A percentile compares a stretch with the other conserved stretches of the same genome.
phyloP scores from a whole-genome alignment of 2,329 filamentous ascomycete genomes.

The Lachnellula hyalina region DNA sequence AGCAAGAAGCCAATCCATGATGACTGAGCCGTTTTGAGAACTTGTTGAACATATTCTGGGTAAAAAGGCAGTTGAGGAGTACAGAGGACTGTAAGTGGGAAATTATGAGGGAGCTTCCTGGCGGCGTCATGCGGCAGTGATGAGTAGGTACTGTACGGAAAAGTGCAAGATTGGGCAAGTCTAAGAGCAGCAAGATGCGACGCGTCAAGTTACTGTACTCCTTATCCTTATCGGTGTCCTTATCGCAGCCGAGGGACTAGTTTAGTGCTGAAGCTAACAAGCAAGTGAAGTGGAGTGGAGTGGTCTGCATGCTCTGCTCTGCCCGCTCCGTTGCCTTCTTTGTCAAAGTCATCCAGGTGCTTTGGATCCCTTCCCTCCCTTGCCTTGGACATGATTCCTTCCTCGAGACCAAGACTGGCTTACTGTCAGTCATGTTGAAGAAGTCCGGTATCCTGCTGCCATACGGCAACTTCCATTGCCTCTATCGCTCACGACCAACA shows the following conservation, averaged over 20 bases:
- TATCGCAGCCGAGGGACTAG: background rate
- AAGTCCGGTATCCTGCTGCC: constrained; percentile 36
- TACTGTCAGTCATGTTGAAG: constrained; percentile 38
- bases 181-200: too few relatives aligned
- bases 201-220: too few relatives aligned
- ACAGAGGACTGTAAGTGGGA: background rate
- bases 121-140: background rate
- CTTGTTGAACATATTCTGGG: background rate
- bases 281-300: too few relatives aligned
- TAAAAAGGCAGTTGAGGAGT: too few relatives aligned
- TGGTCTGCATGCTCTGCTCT: too few relatives aligned
- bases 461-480: constrained; percentile 33
- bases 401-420: constrained; percentile 4
- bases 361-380: background rate
- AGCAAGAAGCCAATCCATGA: constrained; percentile 6
- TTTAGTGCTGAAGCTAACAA: background rate
- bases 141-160: too few relatives aligned
- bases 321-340: background rate
- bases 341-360: background rate
- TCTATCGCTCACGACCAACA: constrained; percentile 27
- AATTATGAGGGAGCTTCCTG: constrained; percentile 1
- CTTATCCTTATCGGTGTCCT: too few relatives aligned
- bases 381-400: constrained; percentile 2
- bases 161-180: too few relatives aligned
- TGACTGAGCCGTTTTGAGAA: background rate